These are phyloP conservation scores for Penicillium italicum DNA, from an alignment of 2,329 filamentous ascomycete species.

Conservation along the genomic window DNA sequence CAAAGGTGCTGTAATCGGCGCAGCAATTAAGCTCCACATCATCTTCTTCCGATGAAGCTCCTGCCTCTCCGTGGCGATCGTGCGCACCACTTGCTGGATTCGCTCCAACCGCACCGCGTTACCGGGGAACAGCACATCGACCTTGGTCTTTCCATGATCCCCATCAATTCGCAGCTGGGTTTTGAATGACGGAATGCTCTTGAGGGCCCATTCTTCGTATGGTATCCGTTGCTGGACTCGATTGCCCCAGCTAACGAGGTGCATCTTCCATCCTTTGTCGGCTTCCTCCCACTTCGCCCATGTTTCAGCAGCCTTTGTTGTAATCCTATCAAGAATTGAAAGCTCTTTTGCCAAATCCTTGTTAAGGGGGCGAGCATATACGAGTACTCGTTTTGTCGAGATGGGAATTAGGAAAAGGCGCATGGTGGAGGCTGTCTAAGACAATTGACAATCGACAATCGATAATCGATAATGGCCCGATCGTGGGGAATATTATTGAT, in stretches of 20 bases:
- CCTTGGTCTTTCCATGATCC: slow-evolving; percentile 63
- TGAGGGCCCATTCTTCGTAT: slow-evolving; percentile 96
- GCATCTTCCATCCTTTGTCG: slow-evolving; percentile 81
- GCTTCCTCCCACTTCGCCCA: slow-evolving; percentile 88
- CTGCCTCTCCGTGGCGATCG: slow-evolving; percentile 75
- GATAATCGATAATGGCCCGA: neutral
- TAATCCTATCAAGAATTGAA: slow-evolving; percentile 65
- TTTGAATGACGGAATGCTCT: slow-evolving; percentile 83
- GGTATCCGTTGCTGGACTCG: slow-evolving; percentile 79
- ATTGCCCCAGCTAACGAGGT: slow-evolving; percentile 83
- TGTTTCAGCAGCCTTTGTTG: slow-evolving; percentile 66
- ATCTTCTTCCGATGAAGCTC: slow-evolving; percentile 71
- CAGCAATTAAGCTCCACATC: slow-evolving; percentile 74
- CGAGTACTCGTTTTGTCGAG: slow-evolving; percentile 81
- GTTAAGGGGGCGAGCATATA: slow-evolving; percentile 81
- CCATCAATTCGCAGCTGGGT: slow-evolving; percentile 62
- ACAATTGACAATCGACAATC: neutral
- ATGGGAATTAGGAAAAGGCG: slow-evolving; percentile 91
- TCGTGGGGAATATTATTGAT: neutral
- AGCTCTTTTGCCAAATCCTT: slow-evolving; percentile 53
- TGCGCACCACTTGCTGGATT: slow-evolving; percentile 63
- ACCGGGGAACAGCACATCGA: slow-evolving; percentile 66
- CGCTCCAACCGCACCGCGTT: slow-evolving; percentile 62
- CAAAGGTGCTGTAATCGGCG: slow-evolving; percentile 80
- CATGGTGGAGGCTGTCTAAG: slow-evolving; percentile 53